A percentile compares a stretch with the other conserved stretches of the same genome.
Conservation (phyloP, 1,284 basidiomycete genomes). For the Rhodotorula sp. region DNA sequence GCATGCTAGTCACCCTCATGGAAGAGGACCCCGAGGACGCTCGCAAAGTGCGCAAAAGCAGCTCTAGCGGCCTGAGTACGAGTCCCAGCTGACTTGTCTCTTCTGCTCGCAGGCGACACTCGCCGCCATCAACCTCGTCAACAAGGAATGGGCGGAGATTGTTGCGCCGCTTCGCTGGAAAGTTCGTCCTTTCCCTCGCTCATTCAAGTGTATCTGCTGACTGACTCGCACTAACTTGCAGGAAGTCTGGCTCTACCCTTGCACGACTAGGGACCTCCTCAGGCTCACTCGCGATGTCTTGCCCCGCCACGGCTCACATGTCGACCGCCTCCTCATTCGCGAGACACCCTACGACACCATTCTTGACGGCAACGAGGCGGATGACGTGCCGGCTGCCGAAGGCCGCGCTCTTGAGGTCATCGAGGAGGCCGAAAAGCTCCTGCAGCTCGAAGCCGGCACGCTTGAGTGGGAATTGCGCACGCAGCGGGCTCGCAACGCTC, state of each 20-base stretch:
- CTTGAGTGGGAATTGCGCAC: neutral
- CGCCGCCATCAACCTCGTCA: neutral
- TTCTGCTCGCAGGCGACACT: neutral
- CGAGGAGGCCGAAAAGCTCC: neutral
- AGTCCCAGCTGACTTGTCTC: too few relatives aligned
- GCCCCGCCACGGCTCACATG: neutral
- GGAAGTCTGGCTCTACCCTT: neutral
- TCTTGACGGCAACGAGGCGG: neutral
- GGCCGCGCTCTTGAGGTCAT: slow-evolving; percentile 5
- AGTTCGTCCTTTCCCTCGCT: neutral
- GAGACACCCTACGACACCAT: neutral
- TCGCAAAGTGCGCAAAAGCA: too few relatives aligned
- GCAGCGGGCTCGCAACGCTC: neutral
- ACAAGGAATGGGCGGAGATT: neutral
- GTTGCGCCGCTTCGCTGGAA: neutral
- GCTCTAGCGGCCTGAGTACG: too few relatives aligned
- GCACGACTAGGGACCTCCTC: slow-evolving; percentile 3
- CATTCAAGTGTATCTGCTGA: too few relatives aligned
- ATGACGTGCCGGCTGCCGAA: neutral
- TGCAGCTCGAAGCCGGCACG: neutral
- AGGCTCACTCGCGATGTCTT: neutral
- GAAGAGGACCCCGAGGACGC: neutral
- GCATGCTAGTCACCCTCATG: neutral
- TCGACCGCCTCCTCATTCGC: neutral
- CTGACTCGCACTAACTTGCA: too few relatives aligned